A percentile compares a stretch with the other conserved stretches of the same genome.
Evolutionary conservation across 331 rosid species (phyloP).

Genomic region (Malus hybrid): DNA sequence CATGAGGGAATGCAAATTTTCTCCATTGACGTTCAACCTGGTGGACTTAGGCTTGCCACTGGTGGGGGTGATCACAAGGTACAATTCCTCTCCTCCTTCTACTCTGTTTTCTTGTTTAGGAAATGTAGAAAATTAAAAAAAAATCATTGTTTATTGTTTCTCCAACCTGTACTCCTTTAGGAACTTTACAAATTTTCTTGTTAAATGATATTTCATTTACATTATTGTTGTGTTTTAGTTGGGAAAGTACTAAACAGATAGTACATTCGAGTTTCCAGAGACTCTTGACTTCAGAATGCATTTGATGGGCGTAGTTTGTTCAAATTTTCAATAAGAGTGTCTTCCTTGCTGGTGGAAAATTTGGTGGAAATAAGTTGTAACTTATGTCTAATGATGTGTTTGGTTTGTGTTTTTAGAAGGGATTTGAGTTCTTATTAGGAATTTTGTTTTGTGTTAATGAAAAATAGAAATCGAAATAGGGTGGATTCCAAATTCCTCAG

Average conservation of each 20-base stretch:
- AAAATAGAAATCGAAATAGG: background rate
- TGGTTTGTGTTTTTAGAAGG: background rate
- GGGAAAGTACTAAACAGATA: background rate
- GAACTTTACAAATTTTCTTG: background rate
- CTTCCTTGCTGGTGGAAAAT: background rate
- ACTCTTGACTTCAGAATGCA: background rate
- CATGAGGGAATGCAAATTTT: conserved; percentile 98
- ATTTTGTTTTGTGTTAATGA: background rate
- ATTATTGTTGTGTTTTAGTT: background rate
- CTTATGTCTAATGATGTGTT: background rate
- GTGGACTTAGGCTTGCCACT: conserved; percentile 84
- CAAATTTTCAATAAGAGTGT: background rate
- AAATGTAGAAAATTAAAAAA: background rate
- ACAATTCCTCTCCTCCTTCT: background rate
- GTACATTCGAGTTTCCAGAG: background rate
- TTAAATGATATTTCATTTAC: background rate
- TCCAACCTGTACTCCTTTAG: background rate
- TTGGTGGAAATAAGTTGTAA: background rate
- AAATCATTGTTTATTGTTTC: background rate
- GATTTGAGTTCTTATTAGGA: background rate
- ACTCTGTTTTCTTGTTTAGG: background rate
- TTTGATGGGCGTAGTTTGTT: background rate
- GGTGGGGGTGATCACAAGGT: conserved; percentile 99
- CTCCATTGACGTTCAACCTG: conserved; percentile 97
- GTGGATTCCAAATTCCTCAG: background rate